Evolutionary conservation across 2,329 filamentous ascomycete species (phyloP).

Genomic region (Clonostachys solani): DNA sequence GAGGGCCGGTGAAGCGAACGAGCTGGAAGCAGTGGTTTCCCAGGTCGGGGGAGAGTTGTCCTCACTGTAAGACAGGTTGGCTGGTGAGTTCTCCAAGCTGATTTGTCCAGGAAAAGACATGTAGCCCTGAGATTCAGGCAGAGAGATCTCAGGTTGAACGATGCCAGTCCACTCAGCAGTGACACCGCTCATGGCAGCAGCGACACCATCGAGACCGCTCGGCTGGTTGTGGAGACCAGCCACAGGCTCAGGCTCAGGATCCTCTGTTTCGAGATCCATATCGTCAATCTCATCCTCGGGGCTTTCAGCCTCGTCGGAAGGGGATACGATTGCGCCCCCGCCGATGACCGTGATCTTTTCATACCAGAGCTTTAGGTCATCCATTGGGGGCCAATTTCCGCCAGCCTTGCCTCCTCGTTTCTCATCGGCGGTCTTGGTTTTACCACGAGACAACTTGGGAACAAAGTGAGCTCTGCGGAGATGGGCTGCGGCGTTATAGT

Average conservation of each 20-base stretch:
- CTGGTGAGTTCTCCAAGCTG: too few species aligned
- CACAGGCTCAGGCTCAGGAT: not conserved
- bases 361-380: constrained; percentile 57
- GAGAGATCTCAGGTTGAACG: too few species aligned
- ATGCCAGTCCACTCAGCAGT: too few species aligned
- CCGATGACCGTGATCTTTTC: constrained; percentile 41
- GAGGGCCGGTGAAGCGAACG: too few species aligned
- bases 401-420: constrained; percentile 51
- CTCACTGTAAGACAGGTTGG: too few species aligned
- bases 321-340: constrained; percentile 20
- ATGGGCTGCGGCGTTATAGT: constrained; percentile 94
- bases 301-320: constrained; percentile 17
- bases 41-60: too few species aligned
- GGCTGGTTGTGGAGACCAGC: constrained; percentile 1
- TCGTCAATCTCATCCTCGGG: constrained; percentile 23
- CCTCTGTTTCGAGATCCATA: constrained; percentile 12
- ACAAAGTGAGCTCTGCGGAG: constrained; percentile 86
- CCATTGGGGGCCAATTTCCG: constrained; percentile 51
- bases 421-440: constrained; percentile 34
- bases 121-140: too few species aligned
- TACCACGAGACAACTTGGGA: constrained; percentile 45
- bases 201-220: too few species aligned
- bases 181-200: too few species aligned
- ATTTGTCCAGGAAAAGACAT: too few species aligned
- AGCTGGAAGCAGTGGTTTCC: too few species aligned